phyloP scores from a whole-genome alignment of 768 basidiomycete species.

The Cubamyces sp. region DNA sequence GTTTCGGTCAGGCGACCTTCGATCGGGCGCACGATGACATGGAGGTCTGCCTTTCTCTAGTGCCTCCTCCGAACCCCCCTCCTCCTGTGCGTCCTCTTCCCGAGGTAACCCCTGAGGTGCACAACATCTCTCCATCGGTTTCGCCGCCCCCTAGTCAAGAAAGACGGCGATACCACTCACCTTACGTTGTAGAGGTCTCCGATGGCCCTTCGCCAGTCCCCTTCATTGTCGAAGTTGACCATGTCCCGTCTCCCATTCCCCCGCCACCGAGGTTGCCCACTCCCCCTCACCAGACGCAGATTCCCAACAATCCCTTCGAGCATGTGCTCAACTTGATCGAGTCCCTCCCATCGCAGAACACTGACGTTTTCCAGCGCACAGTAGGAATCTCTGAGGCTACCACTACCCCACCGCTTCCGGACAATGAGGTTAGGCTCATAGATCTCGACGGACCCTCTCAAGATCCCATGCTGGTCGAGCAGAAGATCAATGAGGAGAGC shows the following conservation, averaged over 20 bases:
- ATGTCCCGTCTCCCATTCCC: too few species aligned
- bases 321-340: not conserved
- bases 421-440: constrained; percentile 18
- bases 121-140: not conserved
- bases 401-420: not conserved
- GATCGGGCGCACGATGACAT: not conserved
- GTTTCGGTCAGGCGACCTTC: not conserved
- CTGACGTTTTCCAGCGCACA: too few species aligned
- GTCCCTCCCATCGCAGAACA: too few species aligned
- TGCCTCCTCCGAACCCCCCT: constrained; percentile 6
- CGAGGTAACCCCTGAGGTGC: constrained; percentile 13
- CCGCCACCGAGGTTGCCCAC: not conserved
- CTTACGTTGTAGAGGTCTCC: not conserved
- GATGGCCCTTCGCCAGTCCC: not conserved
- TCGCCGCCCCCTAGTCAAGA: not conserved
- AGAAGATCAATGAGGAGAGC: not conserved
- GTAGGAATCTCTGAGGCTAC: not conserved
- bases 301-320: not conserved
- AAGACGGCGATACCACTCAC: not conserved
- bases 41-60: not conserved
- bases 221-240: not conserved
- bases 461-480: not conserved
- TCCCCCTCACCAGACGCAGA: not conserved
- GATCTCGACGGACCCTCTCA: constrained; percentile 25
- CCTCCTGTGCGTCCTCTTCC: constrained; percentile 19